These are phyloP conservation scores for Monosporascus sp. DNA, from an alignment of 2,329 filamentous ascomycete genomes.

Conservation along the genomic window DNA sequence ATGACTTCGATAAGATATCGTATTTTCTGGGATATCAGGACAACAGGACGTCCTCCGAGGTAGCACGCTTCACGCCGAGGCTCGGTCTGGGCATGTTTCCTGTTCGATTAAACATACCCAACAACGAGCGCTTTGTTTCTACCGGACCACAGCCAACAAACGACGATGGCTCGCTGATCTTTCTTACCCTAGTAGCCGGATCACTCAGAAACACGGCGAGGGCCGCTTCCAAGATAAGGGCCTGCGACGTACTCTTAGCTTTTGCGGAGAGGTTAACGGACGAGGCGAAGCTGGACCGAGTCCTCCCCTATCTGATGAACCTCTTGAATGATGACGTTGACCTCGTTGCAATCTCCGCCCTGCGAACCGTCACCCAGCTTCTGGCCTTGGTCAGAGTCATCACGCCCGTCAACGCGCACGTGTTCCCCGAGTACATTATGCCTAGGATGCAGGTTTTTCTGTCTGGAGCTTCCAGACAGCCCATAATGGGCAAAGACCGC, in stretches of 20 bases:
- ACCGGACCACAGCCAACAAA: conserved; percentile 54
- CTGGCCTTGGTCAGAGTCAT: conserved; percentile 83
- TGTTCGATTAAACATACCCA: conserved; percentile 79
- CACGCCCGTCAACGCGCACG: conserved; percentile 68
- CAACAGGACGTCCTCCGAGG: conserved; percentile 28
- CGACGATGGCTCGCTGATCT: conserved; percentile 90
- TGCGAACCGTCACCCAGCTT: conserved; percentile 83
- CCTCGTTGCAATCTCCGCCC: conserved; percentile 76
- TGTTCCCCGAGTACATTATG: conserved; percentile 64
- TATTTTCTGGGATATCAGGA: conserved; percentile 80
- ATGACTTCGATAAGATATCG: conserved; percentile 96
- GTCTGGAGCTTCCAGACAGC: conserved; percentile 33
- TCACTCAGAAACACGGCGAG: conserved; percentile 86
- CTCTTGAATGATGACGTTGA: conserved; percentile 78
- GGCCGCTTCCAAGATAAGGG: conserved; percentile 78
- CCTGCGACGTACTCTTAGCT: conserved; percentile 85
- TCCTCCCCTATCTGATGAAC: conserved; percentile 83
- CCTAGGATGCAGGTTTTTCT: conserved; percentile 56
- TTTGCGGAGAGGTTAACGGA: conserved; percentile 90
- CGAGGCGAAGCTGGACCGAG: conserved; percentile 89
- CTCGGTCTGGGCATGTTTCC: conserved; percentile 65
- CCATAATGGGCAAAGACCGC: conserved; percentile 29
- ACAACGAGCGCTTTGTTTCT: conserved; percentile 67
- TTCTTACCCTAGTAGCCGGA: conserved; percentile 82
- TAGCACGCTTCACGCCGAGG: conserved; percentile 35